Percentiles rank a stretch among this genome's conserved stretches.
Evolutionary conservation across 176 grass and related monocot genomes (phyloP).

Genomic region (Oryza glumipatula): DNA sequence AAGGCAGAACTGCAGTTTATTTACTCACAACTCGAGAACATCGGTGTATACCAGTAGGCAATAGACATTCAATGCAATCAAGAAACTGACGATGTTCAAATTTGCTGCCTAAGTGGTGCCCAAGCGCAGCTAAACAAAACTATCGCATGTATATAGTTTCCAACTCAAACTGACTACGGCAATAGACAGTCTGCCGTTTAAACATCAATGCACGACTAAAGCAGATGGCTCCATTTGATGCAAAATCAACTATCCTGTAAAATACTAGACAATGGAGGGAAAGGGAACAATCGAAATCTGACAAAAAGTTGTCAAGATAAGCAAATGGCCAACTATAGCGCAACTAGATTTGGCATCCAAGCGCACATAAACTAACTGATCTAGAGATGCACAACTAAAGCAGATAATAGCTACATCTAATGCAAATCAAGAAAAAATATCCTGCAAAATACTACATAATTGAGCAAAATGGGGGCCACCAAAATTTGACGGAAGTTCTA

Average conservation of each 20-base stretch:
- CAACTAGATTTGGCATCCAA: neutral
- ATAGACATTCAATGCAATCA: neutral
- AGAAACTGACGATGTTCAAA: neutral
- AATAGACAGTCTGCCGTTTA: neutral
- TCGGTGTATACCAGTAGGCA: neutral
- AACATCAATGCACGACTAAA: neutral
- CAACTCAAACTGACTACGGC: neutral
- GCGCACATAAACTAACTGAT: neutral
- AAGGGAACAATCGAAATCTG: too few relatives aligned
- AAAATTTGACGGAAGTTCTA: neutral
- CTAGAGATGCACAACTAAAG: neutral
- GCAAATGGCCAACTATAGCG: too few relatives aligned
- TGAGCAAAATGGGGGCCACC: neutral
- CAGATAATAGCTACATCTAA: neutral
- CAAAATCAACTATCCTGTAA: neutral
- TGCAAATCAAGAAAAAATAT: neutral
- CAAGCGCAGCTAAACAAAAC: too few relatives aligned
- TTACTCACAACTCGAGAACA: neutral
- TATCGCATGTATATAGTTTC: neutral
- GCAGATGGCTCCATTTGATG: neutral
- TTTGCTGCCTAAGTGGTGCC: neutral
- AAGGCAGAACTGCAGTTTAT: neutral
- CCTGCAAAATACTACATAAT: neutral
- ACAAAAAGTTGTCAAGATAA: too few relatives aligned
- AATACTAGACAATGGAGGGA: neutral